Evolutionary conservation across 176 grass and related monocot genomes (phyloP).

Genomic region (Zea luxurians): DNA sequence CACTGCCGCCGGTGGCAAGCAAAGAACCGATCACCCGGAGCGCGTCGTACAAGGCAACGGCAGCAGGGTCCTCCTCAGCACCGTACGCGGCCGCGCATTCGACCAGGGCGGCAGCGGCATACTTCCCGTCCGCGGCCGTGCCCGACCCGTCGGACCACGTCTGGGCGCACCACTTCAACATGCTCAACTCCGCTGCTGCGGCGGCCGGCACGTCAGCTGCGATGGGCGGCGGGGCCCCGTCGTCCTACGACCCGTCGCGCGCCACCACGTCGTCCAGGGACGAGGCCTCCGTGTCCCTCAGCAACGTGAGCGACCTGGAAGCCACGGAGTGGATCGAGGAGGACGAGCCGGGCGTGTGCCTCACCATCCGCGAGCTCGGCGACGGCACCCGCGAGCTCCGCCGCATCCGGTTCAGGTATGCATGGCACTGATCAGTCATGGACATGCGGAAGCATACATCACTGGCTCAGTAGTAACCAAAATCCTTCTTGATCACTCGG

Average conservation of each 20-base stretch:
- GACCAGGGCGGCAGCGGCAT: slow-evolving; percentile 49
- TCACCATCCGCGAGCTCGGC: slow-evolving; percentile 93
- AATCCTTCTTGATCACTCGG: too few species aligned
- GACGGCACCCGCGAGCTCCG: slow-evolving; percentile 93
- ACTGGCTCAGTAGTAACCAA: too few species aligned
- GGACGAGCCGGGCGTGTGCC: slow-evolving; percentile 87
- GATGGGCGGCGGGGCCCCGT: slow-evolving; percentile 15
- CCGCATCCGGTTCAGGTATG: slow-evolving; percentile 81
- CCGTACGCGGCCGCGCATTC: slow-evolving; percentile 29
- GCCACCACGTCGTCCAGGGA: slow-evolving; percentile 84
- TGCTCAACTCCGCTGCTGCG: slow-evolving; percentile 44
- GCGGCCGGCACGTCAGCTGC: slow-evolving; percentile 24
- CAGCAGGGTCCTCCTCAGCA: slow-evolving; percentile 14
- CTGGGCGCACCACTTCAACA: slow-evolving; percentile 68
- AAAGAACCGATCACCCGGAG: slow-evolving; percentile 48
- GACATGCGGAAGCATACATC: too few species aligned
- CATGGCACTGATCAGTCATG: neutral
- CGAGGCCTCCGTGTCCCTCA: slow-evolving; percentile 89
- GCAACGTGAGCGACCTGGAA: slow-evolving; percentile 88
- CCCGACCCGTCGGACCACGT: slow-evolving; percentile 78
- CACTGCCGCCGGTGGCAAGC: neutral
- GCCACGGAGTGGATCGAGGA: slow-evolving; percentile 82
- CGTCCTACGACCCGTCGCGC: slow-evolving; percentile 63
- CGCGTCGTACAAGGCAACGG: slow-evolving; percentile 41
- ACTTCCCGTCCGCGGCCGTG: slow-evolving; percentile 58